Evolutionary conservation across 371 early-diverging fungal species (phyloP), one percentile per base, ranked within the genome.

Genomic region (Lichtheimia corymbifera): DNA sequence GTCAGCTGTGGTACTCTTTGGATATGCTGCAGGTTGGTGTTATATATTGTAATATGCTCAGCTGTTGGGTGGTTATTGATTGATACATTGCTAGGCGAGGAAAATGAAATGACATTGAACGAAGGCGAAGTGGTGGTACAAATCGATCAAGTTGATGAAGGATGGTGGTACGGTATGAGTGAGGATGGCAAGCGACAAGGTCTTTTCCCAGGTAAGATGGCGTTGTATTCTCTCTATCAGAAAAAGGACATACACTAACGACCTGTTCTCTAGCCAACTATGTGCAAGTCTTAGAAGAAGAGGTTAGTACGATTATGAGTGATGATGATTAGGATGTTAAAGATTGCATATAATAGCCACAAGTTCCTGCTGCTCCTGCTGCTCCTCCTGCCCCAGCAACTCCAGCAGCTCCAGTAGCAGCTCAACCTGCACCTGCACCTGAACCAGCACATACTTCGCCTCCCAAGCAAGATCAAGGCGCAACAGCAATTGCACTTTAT

Each of bases 161-260:
- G 91, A n/a, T 94, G 94, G 94, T 94, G 94, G 95, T 85, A 84
- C 43, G 97, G 95, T 58, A 77, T 82, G 43, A 88, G 88, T 62
- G 82, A 87, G 56, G 88, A 90, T 65, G 93, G 93, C 17, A 68
- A 80, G 25, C 84, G 88, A n/a, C 80, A 83, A 53, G 96, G 96
- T 18, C 73, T 94, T 47, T 96, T 96, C 83, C 96, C 96, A 17
- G 78, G 82, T 70, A 80, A 76, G 53, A 30, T 47, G 15, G 41
- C 2, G n/a, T 18, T 22, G 59, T 0, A 44, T 1, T 30, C 6
- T 5, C 40, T 50, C 42, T 0, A 42, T 15, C 6, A 42, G 7
- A 53, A 2, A 18, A 18, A 56, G 20, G n/a, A 41, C 52, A 4
- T 41, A 9, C 9, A 11, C 9, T 35, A 18, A 14, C 20, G 17